phyloP scores from a whole-genome alignment of 495 filamentous ascomycete genomes.

The Lasiosphaeris hirsuta region DNA sequence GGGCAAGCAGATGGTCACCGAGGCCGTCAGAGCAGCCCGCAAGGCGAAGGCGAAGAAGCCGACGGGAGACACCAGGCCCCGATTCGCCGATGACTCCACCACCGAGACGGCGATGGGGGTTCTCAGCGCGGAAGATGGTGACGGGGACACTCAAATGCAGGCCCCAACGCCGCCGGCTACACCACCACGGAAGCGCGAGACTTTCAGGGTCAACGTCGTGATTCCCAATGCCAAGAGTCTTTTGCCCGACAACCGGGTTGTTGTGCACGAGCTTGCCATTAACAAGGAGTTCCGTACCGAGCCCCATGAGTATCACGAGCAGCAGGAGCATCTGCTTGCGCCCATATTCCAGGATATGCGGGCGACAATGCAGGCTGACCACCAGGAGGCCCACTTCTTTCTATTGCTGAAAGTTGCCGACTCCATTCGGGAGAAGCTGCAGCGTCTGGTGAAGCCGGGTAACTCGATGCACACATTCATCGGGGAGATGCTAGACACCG shows the following conservation, averaged over 20 bases:
- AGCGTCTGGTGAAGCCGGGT: conserved; percentile 73
- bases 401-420: conserved; percentile 86
- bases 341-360: conserved; percentile 78
- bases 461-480: conserved; percentile 82
- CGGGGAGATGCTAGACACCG: conserved; percentile 78
- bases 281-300: conserved; percentile 73
- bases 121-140: conserved; percentile 31
- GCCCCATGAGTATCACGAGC: conserved; percentile 47
- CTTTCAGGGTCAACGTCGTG: conserved; percentile 41
- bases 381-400: conserved; percentile 56
- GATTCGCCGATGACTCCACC: conserved; percentile 51
- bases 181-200: conserved; percentile 32
- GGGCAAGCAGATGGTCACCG: conserved; percentile 76
- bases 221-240: conserved; percentile 40
- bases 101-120: conserved; percentile 37
- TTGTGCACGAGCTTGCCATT: conserved; percentile 89
- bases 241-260: conserved; percentile 76
- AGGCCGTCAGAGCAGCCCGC: conserved; percentile 77
- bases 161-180: conserved; percentile 44
- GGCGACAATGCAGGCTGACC: conserved; percentile 63
- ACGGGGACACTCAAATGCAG: conserved; percentile 32
- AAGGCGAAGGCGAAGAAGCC: conserved; percentile 67
- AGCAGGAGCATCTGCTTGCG: conserved; percentile 48
- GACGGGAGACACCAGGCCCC: conserved; percentile 65
- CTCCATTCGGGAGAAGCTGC: conserved; percentile 75